Percentiles rank a stretch among this genome's conserved stretches.
Evolutionary conservation across 208 protist genomes (phyloP).

Genomic region (Wallacemonas sp.): DNA sequence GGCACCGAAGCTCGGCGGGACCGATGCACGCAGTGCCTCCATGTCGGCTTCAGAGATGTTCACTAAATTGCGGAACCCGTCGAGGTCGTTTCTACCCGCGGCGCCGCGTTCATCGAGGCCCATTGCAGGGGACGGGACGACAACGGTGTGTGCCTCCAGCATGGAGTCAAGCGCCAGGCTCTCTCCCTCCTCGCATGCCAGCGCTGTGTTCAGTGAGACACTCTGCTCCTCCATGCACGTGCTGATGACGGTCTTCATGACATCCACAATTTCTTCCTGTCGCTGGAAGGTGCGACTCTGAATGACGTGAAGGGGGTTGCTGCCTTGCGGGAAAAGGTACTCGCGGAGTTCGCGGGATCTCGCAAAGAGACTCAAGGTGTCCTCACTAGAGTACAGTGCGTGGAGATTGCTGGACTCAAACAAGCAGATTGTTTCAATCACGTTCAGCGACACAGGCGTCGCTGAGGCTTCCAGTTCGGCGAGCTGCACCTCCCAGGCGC

Average conservation of each 20-base stretch:
- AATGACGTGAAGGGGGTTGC: neutral
- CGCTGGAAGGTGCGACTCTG: conserved; percentile 14
- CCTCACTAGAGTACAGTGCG: neutral
- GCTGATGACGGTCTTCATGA: conserved; percentile 22
- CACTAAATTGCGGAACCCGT: neutral
- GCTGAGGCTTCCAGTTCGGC: neutral
- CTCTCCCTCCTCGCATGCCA: neutral
- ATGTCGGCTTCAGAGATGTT: neutral
- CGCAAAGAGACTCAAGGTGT: neutral
- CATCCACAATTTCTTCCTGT: conserved; percentile 21
- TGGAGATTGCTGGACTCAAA: neutral
- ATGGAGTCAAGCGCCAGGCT: neutral
- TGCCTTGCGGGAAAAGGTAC: neutral
- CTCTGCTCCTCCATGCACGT: conserved; percentile 23
- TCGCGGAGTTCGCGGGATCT: neutral
- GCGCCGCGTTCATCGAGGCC: neutral
- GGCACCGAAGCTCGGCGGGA: neutral
- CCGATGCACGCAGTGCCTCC: neutral
- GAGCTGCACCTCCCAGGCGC: neutral
- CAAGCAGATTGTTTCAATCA: neutral
- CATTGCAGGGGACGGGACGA: neutral
- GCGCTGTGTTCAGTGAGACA: neutral
- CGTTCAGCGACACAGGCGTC: neutral
- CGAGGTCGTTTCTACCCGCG: neutral
- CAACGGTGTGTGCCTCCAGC: neutral